A percentile compares a stretch with the other conserved stretches of the same genome.
Conservation (phyloP, 352 stramenopile species). For the Pythium diclinum region DNA sequence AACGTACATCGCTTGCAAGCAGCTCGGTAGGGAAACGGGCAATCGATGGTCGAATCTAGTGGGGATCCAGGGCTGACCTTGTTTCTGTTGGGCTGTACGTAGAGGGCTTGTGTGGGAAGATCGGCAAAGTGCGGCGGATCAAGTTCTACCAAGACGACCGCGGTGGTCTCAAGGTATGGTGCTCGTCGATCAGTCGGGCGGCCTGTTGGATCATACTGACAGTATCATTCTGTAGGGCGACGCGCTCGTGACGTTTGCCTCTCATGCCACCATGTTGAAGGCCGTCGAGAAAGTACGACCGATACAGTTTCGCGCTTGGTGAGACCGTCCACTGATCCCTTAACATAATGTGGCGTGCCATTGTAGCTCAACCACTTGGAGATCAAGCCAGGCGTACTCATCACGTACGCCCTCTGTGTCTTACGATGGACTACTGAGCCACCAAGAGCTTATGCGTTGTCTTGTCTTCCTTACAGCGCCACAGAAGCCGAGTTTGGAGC, state of each 20-base stretch:
- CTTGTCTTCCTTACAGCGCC: conserved; percentile 8
- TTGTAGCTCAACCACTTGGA: conserved; percentile 71
- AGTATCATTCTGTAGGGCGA: conserved; percentile 45
- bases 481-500: conserved; percentile 13
- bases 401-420: conserved; percentile 50
- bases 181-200: neutral
- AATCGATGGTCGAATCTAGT: no score
- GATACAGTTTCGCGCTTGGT: neutral
- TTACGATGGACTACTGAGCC: no score
- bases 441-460: no score
- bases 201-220: neutral
- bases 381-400: conserved; percentile 80
- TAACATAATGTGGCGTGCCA: conserved; percentile 26
- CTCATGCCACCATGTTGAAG: conserved; percentile 54
- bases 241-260: conserved; percentile 79
- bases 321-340: conserved; percentile 21
- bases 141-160: conserved; percentile 86
- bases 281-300: conserved; percentile 42
- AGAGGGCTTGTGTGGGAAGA: conserved; percentile 68
- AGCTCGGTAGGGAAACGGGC: conserved; percentile 45
- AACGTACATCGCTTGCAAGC: conserved; percentile 80
- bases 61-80: no score
- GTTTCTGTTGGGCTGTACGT: neutral
- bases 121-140: conserved; percentile 80
- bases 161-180: conserved; percentile 54